Conservation (phyloP, 495 filamentous ascomycete genomes). For the Aspergillus mulundensis region DNA sequence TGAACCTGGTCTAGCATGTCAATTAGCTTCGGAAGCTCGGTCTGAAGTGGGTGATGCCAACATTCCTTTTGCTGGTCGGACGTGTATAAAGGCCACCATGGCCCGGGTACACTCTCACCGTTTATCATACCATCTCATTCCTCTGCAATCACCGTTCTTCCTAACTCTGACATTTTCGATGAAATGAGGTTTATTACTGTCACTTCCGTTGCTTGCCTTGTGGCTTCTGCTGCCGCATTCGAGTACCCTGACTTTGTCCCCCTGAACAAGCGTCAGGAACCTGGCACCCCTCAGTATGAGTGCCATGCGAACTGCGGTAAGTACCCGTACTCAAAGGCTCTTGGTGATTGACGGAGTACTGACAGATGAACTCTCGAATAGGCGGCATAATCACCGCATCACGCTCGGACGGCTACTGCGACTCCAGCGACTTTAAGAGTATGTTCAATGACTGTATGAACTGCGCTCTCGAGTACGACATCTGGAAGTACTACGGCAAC, state of each 20-base stretch:
- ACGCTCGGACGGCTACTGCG: slow-evolving; percentile 33
- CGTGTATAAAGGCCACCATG: slow-evolving; percentile 2
- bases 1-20: background rate
- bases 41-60: background rate
- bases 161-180: background rate
- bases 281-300: slow-evolving; percentile 41
- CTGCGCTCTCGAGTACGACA: slow-evolving; percentile 44
- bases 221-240: slow-evolving; percentile 6
- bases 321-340: slow-evolving; percentile 1
- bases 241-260: slow-evolving; percentile 16
- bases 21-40: background rate
- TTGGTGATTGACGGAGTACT: background rate
- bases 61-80: background rate
- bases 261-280: slow-evolving; percentile 20
- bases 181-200: slow-evolving; percentile 7
- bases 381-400: slow-evolving; percentile 40
- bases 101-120: background rate
- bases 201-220: slow-evolving; percentile 8
- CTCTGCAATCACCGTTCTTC: background rate
- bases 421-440: slow-evolving; percentile 35
- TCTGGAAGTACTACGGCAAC: slow-evolving; percentile 45
- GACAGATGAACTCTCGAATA: slow-evolving; percentile 3
- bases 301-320: slow-evolving; percentile 50
- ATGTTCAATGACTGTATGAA: slow-evolving; percentile 40
- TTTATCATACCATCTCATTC: background rate